Evolutionary conservation across 192 early-diverging fungal genomes (phyloP), one percentile per base, ranked within the genome.

Genomic region (Coemansia sp.): DNA sequence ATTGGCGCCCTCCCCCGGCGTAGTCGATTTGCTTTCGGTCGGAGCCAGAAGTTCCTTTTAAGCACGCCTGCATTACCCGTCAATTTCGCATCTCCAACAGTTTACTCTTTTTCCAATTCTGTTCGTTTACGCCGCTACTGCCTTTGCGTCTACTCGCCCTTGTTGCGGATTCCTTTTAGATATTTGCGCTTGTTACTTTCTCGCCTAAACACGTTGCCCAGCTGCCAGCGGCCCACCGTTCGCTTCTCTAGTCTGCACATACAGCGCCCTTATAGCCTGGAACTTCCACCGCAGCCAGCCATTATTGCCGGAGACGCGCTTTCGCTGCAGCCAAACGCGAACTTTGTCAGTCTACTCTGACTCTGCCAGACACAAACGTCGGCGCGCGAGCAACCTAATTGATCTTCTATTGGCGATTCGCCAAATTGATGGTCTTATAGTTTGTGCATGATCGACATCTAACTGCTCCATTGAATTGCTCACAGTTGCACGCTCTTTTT

Each of bases 11-110:
- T 45, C 58, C 41, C 41, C 50, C 32, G 56, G 24, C 58, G 43
- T 19, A 45, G 58, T 39, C 58, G 41, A 22, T 60, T 60, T 60
- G 24, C 57, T 77, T 66, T 77, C 65, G 65, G 70, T 77, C 75
- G 69, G 75, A 72, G 75, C 62, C 66, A 67, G 17, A 60, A 49
- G 69, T 77, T 64, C 68, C 68, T 77, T 77, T 77, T 72, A 77
- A 77, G 71, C 75, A 56, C 60, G 75, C 75, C 70, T 77, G 75
- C 75, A 77, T 77, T 70, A 67, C 75, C 75, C 69, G 67, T 69
- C 69, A 69, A 77, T 76, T 76, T 76, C 41, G 62, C 43, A 76
- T 63, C 54, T 61, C 67, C 64, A 70, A 61, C 66, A 65, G 72
- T 69, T 70, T 75, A 39, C 29, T 69, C 38, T 59, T 72, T 67